A percentile compares a stretch with the other conserved stretches of the same genome.
Evolutionary conservation across 257 asterid species (phyloP).

Genomic region (Nicotiana obtusifolia): DNA sequence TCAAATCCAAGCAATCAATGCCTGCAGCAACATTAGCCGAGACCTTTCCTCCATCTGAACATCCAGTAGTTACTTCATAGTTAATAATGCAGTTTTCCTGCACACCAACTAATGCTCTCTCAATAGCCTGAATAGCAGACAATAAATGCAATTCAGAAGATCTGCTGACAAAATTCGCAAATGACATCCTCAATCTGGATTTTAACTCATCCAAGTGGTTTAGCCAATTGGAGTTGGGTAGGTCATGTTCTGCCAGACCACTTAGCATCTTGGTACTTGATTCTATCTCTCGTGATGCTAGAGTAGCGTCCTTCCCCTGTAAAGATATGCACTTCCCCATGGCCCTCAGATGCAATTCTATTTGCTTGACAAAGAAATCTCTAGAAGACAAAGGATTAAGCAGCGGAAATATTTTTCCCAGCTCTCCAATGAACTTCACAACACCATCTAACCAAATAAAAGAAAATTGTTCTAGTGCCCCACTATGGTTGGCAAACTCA

Average conservation of each 20-base stretch:
- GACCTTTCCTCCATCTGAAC: conserved; percentile 58
- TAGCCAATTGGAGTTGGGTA: conserved; percentile 24
- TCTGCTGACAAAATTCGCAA: conserved; percentile 45
- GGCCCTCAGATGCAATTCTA: conserved; percentile 67
- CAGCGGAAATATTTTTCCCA: conserved; percentile 57
- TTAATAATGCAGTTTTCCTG: conserved; percentile 51
- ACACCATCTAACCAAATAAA: conserved; percentile 60
- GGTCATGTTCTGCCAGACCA: conserved; percentile 20
- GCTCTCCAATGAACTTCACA: conserved; percentile 68
- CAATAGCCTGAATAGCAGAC: conserved; percentile 62
- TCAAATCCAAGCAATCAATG: conserved; percentile 65
- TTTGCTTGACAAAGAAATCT: conserved; percentile 45
- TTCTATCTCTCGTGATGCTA: conserved; percentile 57
- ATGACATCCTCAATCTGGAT: conserved; percentile 58
- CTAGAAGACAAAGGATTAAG: conserved; percentile 52
- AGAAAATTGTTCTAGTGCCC: conserved; percentile 34
- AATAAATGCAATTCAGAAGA: conserved; percentile 63
- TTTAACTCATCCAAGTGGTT: conserved; percentile 47
- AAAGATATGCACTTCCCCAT: conserved; percentile 82
- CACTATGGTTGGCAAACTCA: conserved; percentile 49
- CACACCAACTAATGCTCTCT: conserved; percentile 88
- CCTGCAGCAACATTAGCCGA: conserved; percentile 78
- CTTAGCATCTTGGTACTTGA: conserved; percentile 39
- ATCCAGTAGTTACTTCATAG: conserved; percentile 57
- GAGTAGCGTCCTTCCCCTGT: conserved; percentile 65